Percentiles rank a stretch among this genome's conserved stretches.
These are phyloP conservation scores for Daphne laureola DNA, from an alignment of 441 rosid species.

Conservation along the genomic window DNA sequence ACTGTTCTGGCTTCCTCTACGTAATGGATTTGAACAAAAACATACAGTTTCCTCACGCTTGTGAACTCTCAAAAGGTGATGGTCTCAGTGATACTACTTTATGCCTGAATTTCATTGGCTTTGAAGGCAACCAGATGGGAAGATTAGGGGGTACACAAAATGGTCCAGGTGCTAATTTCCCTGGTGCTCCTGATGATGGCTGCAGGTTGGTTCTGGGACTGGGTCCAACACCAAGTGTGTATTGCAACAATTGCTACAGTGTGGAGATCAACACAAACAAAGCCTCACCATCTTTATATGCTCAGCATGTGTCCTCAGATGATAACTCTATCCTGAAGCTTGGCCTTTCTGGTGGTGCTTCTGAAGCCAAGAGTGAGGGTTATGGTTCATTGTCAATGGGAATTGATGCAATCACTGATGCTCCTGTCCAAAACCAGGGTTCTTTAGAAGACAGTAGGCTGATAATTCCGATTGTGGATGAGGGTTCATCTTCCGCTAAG, in stretches of 20 bases:
- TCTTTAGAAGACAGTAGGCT: conserved; percentile 24
- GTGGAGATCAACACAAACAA: conserved; percentile 30
- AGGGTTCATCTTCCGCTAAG: conserved; percentile 91
- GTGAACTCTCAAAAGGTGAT: conserved; percentile 36
- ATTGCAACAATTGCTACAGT: conserved; percentile 27
- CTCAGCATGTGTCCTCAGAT: conserved; percentile 35
- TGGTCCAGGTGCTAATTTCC: conserved; percentile 36
- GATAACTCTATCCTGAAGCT: conserved; percentile 59
- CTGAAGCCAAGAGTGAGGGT: conserved; percentile 31
- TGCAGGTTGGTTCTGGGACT: conserved; percentile 85
- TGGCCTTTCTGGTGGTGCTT: conserved; percentile 56
- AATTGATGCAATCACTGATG: conserved; percentile 17
- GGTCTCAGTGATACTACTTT: conserved; percentile 61
- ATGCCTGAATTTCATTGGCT: conserved; percentile 47
- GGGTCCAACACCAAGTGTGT: conserved; percentile 71
- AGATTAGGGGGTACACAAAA: conserved; percentile 25
- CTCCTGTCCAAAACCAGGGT: conserved; percentile 20
- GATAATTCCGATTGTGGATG: conserved; percentile 59
- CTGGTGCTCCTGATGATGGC: conserved; percentile 54
- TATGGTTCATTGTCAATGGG: conserved; percentile 41
- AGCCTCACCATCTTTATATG: conserved; percentile 23
- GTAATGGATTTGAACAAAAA: conserved; percentile 58
- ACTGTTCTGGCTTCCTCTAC: conserved; percentile 14
- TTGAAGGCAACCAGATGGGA: conserved; percentile 36
- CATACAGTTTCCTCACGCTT: conserved; percentile 26